Percentiles rank a stretch among this genome's conserved stretches.
Evolutionary conservation across 768 basidiomycete species (phyloP).

Genomic region (Russula dissimulans): DNA sequence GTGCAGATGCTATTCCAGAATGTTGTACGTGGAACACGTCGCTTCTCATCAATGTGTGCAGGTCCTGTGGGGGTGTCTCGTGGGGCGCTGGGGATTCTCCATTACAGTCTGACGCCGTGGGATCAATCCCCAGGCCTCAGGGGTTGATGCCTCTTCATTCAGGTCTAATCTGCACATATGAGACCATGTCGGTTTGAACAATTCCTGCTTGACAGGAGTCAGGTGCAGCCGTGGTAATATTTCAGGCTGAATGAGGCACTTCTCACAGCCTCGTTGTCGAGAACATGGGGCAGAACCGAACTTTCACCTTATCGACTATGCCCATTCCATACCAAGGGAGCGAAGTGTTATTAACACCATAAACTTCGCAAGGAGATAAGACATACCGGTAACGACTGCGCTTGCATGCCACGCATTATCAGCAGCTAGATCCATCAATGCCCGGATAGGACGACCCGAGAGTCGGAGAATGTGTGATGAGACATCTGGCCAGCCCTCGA

Average conservation of each 20-base stretch:
- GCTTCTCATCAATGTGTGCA: background rate
- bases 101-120: background rate
- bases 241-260: background rate
- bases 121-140: background rate
- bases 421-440: too few relatives aligned
- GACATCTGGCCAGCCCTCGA: background rate
- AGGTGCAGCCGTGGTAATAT: conserved; percentile 2
- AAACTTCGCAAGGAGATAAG: background rate
- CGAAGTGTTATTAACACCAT: background rate
- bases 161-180: background rate
- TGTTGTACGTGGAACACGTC: background rate
- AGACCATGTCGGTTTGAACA: background rate
- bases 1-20: background rate
- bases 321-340: background rate
- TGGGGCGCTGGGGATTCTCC: background rate
- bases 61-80: background rate
- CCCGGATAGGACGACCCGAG: background rate
- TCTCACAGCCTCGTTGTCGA: background rate
- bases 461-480: background rate
- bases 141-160: background rate
- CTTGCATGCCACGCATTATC: background rate
- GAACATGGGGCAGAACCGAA: background rate
- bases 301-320: background rate
- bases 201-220: background rate
- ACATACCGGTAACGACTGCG: background rate